phyloP scores from a whole-genome alignment of 257 asterid species.

The Apocynum venetum region DNA sequence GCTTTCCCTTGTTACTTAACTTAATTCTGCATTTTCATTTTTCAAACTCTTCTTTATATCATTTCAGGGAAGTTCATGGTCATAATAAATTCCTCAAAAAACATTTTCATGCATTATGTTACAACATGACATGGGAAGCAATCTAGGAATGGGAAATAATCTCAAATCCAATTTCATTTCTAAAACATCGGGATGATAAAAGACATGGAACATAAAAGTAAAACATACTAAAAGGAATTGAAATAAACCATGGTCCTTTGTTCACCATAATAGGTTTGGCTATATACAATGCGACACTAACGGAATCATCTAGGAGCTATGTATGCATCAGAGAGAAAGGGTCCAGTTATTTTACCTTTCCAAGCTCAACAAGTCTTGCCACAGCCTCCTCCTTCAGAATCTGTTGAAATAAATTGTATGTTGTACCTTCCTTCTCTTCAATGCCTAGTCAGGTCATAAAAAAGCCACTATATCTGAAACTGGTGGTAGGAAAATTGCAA shows the following conservation, averaged over 20 bases:
- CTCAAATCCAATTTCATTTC: not conserved
- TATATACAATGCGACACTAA: not conserved
- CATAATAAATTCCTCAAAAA: not conserved
- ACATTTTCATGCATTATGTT: no score
- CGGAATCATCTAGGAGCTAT: not conserved
- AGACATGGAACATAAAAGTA: not conserved
- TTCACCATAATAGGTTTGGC: not conserved
- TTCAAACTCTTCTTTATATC: not conserved
- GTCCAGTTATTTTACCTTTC: conserved; percentile 49
- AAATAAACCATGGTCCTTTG: not conserved
- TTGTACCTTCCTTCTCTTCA: conserved; percentile 35
- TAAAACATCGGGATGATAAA: not conserved
- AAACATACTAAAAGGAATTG: not conserved
- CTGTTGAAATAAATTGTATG: conserved; percentile 38
- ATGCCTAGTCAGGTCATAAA: conserved; percentile 24
- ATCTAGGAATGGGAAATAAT: not conserved
- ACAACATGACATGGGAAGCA: not conserved
- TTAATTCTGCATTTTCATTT: not conserved
- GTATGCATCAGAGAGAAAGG: conserved; percentile 15
- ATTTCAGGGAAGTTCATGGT: not conserved
- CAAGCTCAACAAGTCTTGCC: conserved; percentile 73
- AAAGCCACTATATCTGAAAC: not conserved
- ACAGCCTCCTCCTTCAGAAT: conserved; percentile 76
- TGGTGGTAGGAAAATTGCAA: not conserved
- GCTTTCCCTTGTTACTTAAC: not conserved